A percentile compares a stretch with the other conserved stretches of the same genome.
Conservation (phyloP, 2,329 filamentous ascomycete species). For the Neonectria neomacrospora region DNA sequence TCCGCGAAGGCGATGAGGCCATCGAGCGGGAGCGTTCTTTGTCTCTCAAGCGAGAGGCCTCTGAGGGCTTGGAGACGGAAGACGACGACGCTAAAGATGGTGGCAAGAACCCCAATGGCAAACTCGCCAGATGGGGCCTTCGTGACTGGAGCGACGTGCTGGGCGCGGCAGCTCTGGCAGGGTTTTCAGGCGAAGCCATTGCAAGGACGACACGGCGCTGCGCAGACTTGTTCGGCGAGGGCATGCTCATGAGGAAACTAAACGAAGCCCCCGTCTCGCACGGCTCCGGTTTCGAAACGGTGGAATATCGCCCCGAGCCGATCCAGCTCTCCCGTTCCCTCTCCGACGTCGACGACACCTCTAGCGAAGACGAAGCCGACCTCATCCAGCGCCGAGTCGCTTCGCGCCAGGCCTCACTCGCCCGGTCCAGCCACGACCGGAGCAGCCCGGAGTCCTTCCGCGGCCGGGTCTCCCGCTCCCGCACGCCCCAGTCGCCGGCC, state of each 20-base stretch:
- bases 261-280: conserved; percentile 46
- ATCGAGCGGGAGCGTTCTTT: conserved; percentile 33
- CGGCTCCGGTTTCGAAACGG: conserved; percentile 39
- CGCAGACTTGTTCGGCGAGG: conserved; percentile 77
- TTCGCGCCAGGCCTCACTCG: conserved; percentile 48
- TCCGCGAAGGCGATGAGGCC: conserved; percentile 46
- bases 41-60: conserved; percentile 30
- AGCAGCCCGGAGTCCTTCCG: conserved; percentile 39
- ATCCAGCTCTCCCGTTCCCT: conserved; percentile 41
- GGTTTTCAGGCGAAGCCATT: conserved; percentile 73
- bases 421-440: conserved; percentile 39
- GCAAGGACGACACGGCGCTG: conserved; percentile 79
- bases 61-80: conserved; percentile 31
- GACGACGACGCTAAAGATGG: conserved; percentile 28
- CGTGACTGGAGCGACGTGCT: conserved; percentile 90
- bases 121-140: conserved; percentile 54
- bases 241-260: conserved; percentile 73
- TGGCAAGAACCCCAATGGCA: conserved; percentile 40
- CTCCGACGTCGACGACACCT: conserved; percentile 37
- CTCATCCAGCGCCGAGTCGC: conserved; percentile 45
- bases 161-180: conserved; percentile 78
- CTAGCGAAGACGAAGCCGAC: conserved; percentile 41
- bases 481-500: conserved; percentile 33
- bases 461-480: conserved; percentile 32
- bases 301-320: conserved; percentile 47